Evolutionary conservation across 2,329 filamentous ascomycete species (phyloP), one percentile per base, ranked within the genome.

Genomic region (Microcera coccophila): DNA sequence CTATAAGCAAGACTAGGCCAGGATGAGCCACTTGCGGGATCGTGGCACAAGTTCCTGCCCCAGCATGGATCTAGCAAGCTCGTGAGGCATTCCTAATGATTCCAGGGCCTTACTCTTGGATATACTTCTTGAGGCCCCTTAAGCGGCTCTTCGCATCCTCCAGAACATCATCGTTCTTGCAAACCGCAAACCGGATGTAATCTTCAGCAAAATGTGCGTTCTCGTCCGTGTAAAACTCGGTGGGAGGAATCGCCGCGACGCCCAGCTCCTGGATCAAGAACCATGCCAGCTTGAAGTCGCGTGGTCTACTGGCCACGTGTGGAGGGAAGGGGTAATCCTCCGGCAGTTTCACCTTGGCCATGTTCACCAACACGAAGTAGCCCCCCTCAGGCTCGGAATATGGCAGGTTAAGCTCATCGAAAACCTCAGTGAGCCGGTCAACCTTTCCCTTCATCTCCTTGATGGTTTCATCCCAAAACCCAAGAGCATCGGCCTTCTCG

Each of bases 181-280:
- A 98, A 2, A 98, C 90, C 0, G 93, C 93, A 63, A 97, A 97
- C 18, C 93, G 78, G 59, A 98, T 76, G 70, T 94, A 98, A 58
- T 97, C 85, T 72, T 96, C 87, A 0, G 87, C 93, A 55, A 96
- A 81, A 58, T 87, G 81, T 20, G 86, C 81, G 60, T 95, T 95
- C 33, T 67, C 71, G 15, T 88, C 83, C 1, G 91, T 96, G 65
- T 96, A 97, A 67, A 98, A 98, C 67, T 98, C 93, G 0, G 90
- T 95, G 0, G 93, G 93, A 15, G 93, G 93, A 49, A 98, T 96
- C 8, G 91, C 90, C 3, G 93, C 93, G 20, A 98, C 89, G 9
- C 93, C 93, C 16, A 98, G 74, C 71, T 98, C 91, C 64, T 90
- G 90, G 67, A 98, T 98, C 57, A 96, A 70, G 71, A 97, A 97